Percentiles rank a stretch among this genome's conserved stretches.
phyloP scores from a whole-genome alignment of 2,329 filamentous ascomycete species.

The Xylariaceae sp. region DNA sequence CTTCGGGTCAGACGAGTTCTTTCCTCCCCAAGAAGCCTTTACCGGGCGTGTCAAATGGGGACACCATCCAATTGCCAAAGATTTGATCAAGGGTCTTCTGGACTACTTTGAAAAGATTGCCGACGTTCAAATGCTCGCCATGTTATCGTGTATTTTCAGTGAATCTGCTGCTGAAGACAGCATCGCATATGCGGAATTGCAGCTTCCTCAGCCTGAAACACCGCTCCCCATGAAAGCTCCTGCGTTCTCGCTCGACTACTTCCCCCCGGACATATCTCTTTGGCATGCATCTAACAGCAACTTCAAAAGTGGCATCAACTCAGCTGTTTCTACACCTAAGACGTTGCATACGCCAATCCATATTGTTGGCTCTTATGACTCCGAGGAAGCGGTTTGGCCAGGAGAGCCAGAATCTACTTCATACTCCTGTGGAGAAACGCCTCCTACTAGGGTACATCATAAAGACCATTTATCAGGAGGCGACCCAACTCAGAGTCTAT shows the following conservation, averaged over 20 bases:
- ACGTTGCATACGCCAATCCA: conserved; percentile 53
- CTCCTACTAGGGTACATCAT: conserved; percentile 48
- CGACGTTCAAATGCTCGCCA: conserved; percentile 67
- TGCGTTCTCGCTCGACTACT: conserved; percentile 64
- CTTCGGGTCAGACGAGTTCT: conserved; percentile 23
- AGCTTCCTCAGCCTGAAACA: conserved; percentile 55
- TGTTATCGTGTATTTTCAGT: conserved; percentile 67
- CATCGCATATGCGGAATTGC: conserved; percentile 54
- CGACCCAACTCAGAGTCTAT: conserved; percentile 50
- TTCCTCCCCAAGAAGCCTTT: conserved; percentile 32
- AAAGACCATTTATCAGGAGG: conserved; percentile 43
- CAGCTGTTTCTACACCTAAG: conserved; percentile 53
- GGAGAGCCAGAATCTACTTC: conserved; percentile 54
- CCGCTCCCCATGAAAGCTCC: conserved; percentile 63
- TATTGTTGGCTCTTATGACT: conserved; percentile 53
- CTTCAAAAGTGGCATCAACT: conserved; percentile 50
- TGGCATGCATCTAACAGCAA: conserved; percentile 44
- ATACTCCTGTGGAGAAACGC: conserved; percentile 60
- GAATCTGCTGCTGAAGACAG: conserved; percentile 54
- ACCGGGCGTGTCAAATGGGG: conserved; percentile 66
- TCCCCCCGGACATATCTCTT: conserved; percentile 53
- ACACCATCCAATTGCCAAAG: conserved; percentile 57
- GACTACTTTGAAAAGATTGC: conserved; percentile 58
- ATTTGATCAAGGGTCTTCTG: conserved; percentile 61
- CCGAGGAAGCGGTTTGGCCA: conserved; percentile 52